Base-by-base conservation (phyloP, 1,139 yeast genomes). In the Pichiaceae sp. region DNA sequence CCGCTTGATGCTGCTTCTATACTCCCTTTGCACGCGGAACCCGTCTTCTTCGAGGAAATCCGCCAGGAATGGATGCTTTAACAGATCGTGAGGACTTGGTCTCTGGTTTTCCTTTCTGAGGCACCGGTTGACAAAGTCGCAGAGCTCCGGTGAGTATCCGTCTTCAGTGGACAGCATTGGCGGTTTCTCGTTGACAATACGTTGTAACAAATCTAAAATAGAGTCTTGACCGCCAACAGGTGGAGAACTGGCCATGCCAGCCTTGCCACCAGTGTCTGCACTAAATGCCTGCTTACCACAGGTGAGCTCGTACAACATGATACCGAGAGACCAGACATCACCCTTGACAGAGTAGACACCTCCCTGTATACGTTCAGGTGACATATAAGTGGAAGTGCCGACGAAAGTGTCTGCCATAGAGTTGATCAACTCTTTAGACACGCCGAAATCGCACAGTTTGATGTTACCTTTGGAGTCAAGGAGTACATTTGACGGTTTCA, bases 371-470 rank as follows among this genome's bases (percentile, higher is more conserved):
- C 98, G 72, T 54, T 91, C 98, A 0, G 98, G 98, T 1, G 97
- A 86, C 98, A 91, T 91, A 54, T 91, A 91, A 2, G 95, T 86
- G 1, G 96, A 86, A 1, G 98, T 91, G 1, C 98, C 98, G 9
- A 91, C 97, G 66, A 91, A 91, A 0, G 97, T 91, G 49, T 91
- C 96, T 0, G 96, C 97, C 42, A 91, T 72, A 0, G 96, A 87
- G 56, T 89, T 87, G 40, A 86, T 84, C 41, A 91, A 68, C 55
- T 87, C 95, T 45, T 96, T 75, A 29, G 89, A 78, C 6, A 91
- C 98, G 11, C 98, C 97, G 63, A 89, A 89, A 60, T 89, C 97
- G 59, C 95, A 84, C 23, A 86, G 66, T 56, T 85, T 86, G 49
- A 86, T 77, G 46, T 77, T 79, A 17, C 96, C 96, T 44, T 70